phyloP scores from a whole-genome alignment of 2,329 filamentous ascomycete genomes.

The Penicillium griseofulvum region DNA sequence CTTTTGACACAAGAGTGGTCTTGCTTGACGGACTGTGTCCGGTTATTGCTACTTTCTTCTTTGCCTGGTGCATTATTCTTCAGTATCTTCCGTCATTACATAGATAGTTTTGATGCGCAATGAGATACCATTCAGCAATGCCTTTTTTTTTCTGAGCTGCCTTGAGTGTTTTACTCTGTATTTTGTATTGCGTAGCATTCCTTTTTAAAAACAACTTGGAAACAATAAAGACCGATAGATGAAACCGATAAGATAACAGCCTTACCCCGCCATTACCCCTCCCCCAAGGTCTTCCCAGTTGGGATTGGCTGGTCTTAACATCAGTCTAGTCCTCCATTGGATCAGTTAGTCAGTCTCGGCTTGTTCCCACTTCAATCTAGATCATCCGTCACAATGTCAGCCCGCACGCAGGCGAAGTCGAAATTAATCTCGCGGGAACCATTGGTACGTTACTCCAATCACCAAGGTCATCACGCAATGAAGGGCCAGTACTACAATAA shows the following conservation, averaged over 20 bases:
- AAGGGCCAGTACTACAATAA: not conserved
- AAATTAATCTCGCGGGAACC: slow-evolving; percentile 33
- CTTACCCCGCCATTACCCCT: slow-evolving; percentile 2
- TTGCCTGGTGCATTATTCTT: slow-evolving; percentile 11
- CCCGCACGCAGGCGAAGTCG: slow-evolving; percentile 25
- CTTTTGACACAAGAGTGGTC: not conserved
- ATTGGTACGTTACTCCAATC: slow-evolving; percentile 28
- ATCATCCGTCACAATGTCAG: slow-evolving; percentile 18
- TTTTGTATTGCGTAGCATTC: not conserved
- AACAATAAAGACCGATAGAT: not conserved
- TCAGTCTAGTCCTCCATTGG: not conserved
- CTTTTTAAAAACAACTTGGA: not conserved
- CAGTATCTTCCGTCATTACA: slow-evolving; percentile 5
- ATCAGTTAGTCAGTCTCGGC: not conserved
- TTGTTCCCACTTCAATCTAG: not conserved
- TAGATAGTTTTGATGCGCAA: slow-evolving; percentile 14
- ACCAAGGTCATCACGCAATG: not conserved
- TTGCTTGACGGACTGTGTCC: not conserved
- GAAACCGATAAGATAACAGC: slow-evolving; percentile 10
- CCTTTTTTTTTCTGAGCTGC: not conserved
- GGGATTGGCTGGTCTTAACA: not conserved
- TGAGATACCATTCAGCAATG: slow-evolving; percentile 9
- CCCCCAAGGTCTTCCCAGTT: not conserved
- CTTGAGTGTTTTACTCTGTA: not conserved
- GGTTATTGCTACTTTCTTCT: not conserved